A percentile compares a stretch with the other conserved stretches of the same genome.
Evolutionary conservation across 2,329 filamentous ascomycete genomes (phyloP).

Genomic region (Bipolaris victoriae): DNA sequence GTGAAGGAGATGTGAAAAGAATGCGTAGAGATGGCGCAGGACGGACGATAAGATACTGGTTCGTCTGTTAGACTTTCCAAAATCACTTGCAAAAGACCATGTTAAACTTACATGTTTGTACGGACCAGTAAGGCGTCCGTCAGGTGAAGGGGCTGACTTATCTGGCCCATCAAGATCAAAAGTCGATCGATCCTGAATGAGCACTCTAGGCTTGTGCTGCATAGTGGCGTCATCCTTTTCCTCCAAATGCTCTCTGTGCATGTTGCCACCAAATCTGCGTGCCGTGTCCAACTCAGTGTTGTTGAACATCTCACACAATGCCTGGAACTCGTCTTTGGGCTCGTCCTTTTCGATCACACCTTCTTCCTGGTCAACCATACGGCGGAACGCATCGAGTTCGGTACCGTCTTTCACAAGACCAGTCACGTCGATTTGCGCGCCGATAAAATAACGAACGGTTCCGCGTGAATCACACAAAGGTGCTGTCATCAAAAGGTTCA

Average conservation of each 20-base stretch:
- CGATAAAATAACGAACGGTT: constrained; percentile 71
- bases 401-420: constrained; percentile 70
- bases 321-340: constrained; percentile 67
- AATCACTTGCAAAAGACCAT: background rate
- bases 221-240: constrained; percentile 53
- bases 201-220: constrained; percentile 52
- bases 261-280: constrained; percentile 66
- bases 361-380: constrained; percentile 52
- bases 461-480: constrained; percentile 73
- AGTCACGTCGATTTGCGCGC: constrained; percentile 74
- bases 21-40: constrained; percentile 57
- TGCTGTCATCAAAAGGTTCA: constrained; percentile 78
- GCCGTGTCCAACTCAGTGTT: constrained; percentile 69
- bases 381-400: constrained; percentile 67
- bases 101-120: constrained; percentile 61
- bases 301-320: constrained; percentile 73
- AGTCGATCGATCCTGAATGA: constrained; percentile 56
- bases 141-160: constrained; percentile 23
- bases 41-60: constrained; percentile 56
- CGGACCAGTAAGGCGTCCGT: constrained; percentile 53
- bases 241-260: constrained; percentile 62
- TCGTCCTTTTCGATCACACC: constrained; percentile 36
- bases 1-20: constrained; percentile 57
- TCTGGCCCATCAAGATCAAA: constrained; percentile 34
- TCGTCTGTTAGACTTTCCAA: constrained; percentile 12